Evolutionary conservation across 371 early-diverging fungal genomes (phyloP), one percentile per base, ranked within the genome.

Genomic region (Mortierella sp.): DNA sequence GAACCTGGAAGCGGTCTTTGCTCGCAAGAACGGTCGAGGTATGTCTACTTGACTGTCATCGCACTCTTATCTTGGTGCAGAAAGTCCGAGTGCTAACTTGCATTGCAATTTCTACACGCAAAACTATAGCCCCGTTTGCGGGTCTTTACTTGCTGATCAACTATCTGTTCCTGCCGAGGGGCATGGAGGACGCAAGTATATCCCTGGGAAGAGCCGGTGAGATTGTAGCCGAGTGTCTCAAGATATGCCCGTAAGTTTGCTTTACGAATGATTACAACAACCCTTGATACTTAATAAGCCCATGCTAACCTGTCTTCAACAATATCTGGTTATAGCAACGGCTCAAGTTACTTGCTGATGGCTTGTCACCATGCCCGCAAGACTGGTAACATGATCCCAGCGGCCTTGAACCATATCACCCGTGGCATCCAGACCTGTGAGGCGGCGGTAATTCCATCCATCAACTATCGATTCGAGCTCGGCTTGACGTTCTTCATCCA

Each of bases 301-400:
- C 0, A 34, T 19, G 24, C 16, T 44, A 16, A 44, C 11, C 24
- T 14, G 2, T 45, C 29, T 44, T 44, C 5, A 43, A 7, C 16
- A 11, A 8, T 22, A 37, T 19, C 29, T 7, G 7, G 13, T 14
- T 9, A n/a, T 71, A 86, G 86, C 2, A 86, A 86, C 37, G 80
- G 86, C 6, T 80, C 86, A 16, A 76, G 85, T 26, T 86, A 81
- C 43, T 65, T 86, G 26, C 47, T 86, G 47, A 85, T 86, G 85
- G 85, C 86, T 6, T 85, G 86, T 29, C 85, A 86, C 26, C 82
- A 86, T 64, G 77, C 85, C 1, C 78, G 86, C 34, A 86, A 85
- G 69, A 79, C 76, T 19, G 85, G 85, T 19, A 73, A 79, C 13
- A 78, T 86, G 66, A 83, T 83, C 31, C 85, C 79, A 9, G 66